phyloP scores from a whole-genome alignment of 2,329 filamentous ascomycete species.

The Lecanoromycetidae sp. region DNA sequence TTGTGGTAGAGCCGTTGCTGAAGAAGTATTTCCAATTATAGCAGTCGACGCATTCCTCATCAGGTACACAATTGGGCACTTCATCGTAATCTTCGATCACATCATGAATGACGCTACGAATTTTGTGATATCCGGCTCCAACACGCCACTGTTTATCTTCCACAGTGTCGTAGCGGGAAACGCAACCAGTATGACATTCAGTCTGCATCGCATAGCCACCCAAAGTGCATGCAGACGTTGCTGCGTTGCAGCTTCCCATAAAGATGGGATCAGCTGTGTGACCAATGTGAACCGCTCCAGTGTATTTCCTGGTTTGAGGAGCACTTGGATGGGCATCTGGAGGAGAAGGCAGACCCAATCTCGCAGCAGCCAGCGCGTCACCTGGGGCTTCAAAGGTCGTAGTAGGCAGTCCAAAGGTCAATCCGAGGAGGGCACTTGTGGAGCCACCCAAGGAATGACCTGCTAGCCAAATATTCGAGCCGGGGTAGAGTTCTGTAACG shows the following conservation, averaged over 20 bases:
- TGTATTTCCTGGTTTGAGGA: conserved; percentile 59
- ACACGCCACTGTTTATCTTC: conserved; percentile 85
- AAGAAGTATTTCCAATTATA: conserved; percentile 89
- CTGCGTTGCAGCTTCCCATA: conserved; percentile 85
- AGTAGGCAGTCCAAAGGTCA: conserved; percentile 84
- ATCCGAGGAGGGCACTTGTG: conserved; percentile 72
- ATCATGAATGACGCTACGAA: conserved; percentile 74
- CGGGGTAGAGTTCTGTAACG: conserved; percentile 75
- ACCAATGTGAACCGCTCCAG: conserved; percentile 79
- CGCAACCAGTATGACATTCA: conserved; percentile 75
- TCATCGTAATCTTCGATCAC: conserved; percentile 73
- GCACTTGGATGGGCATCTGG: conserved; percentile 61
- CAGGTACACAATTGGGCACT: conserved; percentile 63
- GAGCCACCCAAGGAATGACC: conserved; percentile 89
- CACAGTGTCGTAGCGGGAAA: conserved; percentile 89
- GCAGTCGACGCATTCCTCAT: conserved; percentile 65
- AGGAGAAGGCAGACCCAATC: conserved; percentile 74
- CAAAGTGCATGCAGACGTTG: conserved; percentile 77
- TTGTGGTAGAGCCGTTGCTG: conserved; percentile 74
- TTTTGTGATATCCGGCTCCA: conserved; percentile 81
- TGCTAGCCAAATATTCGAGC: conserved; percentile 74
- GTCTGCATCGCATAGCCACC: conserved; percentile 90
- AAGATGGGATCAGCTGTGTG: conserved; percentile 93
- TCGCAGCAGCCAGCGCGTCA: conserved; percentile 72
- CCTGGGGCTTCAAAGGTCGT: conserved; percentile 89